A percentile compares a stretch with the other conserved stretches of the same genome.
Conservation (phyloP, 495 filamentous ascomycete genomes). For the Bryoglossum gracile region DNA sequence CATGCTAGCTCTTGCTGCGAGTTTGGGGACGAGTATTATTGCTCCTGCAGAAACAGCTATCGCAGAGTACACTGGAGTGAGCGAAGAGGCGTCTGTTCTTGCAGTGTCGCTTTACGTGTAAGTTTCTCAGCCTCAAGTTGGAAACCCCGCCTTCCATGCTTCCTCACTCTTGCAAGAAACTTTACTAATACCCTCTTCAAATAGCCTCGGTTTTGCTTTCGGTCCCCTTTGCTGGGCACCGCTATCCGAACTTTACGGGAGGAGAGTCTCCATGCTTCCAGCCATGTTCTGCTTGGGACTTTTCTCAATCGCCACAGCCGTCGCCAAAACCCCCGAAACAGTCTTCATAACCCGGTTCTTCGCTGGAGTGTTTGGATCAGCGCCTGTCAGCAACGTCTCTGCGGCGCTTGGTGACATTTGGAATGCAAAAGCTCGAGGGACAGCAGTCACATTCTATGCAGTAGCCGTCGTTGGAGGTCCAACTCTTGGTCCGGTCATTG, state of each 20-base stretch:
- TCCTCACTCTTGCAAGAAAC: slow-evolving; percentile 20
- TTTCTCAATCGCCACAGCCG: slow-evolving; percentile 38
- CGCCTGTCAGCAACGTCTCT: slow-evolving; percentile 32
- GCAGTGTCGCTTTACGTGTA: slow-evolving; percentile 26
- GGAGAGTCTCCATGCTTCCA: slow-evolving; percentile 39
- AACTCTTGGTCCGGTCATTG: slow-evolving; percentile 29
- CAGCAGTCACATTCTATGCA: slow-evolving; percentile 33
- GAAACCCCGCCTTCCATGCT: not conserved
- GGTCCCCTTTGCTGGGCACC: slow-evolving; percentile 32
- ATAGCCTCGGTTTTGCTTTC: slow-evolving; percentile 32
- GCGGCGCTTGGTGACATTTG: slow-evolving; percentile 47
- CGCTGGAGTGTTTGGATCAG: slow-evolving; percentile 30
- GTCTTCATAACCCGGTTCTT: slow-evolving; percentile 31
- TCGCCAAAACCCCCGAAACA: slow-evolving; percentile 27
- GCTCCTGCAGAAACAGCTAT: slow-evolving; percentile 39
- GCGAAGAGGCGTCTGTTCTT: slow-evolving; percentile 26
- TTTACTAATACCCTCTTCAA: slow-evolving; percentile 30
- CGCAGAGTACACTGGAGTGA: slow-evolving; percentile 28
- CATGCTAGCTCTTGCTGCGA: slow-evolving; percentile 42
- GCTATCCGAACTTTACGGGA: slow-evolving; percentile 37
- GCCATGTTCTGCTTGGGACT: slow-evolving; percentile 38
- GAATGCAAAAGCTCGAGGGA: slow-evolving; percentile 29
- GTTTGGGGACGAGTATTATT: slow-evolving; percentile 43
- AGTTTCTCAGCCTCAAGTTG: not conserved
- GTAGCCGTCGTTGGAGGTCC: slow-evolving; percentile 33